Evolutionary conservation across 2,329 filamentous ascomycete species (phyloP), one percentile per base, ranked within the genome.

Genomic region (Metarhizium rileyi): DNA sequence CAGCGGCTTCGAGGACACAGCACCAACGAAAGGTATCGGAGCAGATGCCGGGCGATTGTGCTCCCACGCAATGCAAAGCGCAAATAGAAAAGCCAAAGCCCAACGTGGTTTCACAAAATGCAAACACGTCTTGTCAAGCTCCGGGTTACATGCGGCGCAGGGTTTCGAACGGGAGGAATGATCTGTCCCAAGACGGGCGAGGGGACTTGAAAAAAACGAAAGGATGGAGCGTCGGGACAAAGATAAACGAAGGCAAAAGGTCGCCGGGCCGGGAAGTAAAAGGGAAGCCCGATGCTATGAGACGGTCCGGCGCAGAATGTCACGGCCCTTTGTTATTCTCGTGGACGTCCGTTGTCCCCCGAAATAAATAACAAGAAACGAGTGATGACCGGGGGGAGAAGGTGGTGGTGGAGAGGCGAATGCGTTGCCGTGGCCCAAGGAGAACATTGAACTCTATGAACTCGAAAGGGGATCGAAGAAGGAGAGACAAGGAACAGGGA

Each of bases 101-200:
- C 9, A 43, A 47, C 28, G 23, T 33, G 44, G 49, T 48, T 30
- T 46, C 42, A 48, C 46, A 28, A 18, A 42, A 14, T n/a, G 35
- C 50, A 48, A 42, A 42, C 33, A 42, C 26, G 42, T 42, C 33
- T 20, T 9, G 20, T 42, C 22, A 10, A 42, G 38, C 22, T 10
- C 38, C 20, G n/a, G 14, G 38, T 42, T 20, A 10, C 20, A 25
- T 14, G 25, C 10, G 16, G 16, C 10, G 38, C 9, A 25, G 22
- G 10, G 22, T 9, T 25, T 42, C 38, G 20, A 25, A 25, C 22
- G 10, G 20, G 22, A 23, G 38, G 38, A 14, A 14, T 33, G 27
- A 28, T 42, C 12, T 14, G 3, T 14, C 20, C 16, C 10, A 18
- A 25, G 22, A 42, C 5, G 4, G 22, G 12, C 7, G 22, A 25